These are phyloP conservation scores for Trichoderma asperelloides DNA, from an alignment of 495 filamentous ascomycete genomes.

Conservation along the genomic window DNA sequence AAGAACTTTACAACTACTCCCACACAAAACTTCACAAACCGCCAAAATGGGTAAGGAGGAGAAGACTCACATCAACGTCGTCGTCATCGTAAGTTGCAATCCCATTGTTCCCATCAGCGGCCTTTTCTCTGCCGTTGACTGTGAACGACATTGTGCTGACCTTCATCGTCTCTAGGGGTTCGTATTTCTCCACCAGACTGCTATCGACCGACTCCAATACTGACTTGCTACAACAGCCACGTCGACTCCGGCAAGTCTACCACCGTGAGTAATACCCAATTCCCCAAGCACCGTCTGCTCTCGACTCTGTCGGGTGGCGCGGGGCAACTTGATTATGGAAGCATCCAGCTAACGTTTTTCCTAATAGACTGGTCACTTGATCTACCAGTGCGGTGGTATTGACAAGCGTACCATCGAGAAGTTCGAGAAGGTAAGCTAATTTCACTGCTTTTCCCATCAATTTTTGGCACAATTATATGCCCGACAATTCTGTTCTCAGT, in stretches of 20 bases:
- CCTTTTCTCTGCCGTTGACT: not conserved
- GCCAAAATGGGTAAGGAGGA: slow-evolving; percentile 55
- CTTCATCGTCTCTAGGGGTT: not conserved
- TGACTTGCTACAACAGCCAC: slow-evolving; percentile 48
- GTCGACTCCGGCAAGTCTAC: slow-evolving; percentile 99
- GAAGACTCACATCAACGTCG: slow-evolving; percentile 89
- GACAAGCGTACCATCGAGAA: slow-evolving; percentile 99
- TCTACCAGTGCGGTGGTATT: slow-evolving; percentile 99
- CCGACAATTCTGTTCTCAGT: not conserved
- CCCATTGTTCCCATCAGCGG: not conserved
- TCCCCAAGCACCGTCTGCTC: slow-evolving; percentile 37
- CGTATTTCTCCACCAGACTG: not conserved
- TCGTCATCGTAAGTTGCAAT: slow-evolving; percentile 60
- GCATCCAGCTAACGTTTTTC: slow-evolving; percentile 11
- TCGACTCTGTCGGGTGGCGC: not conserved
- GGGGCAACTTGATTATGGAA: not conserved
- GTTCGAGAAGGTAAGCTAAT: slow-evolving; percentile 82
- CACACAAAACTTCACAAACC: slow-evolving; percentile 26
- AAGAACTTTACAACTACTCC: slow-evolving; percentile 12
- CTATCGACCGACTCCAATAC: slow-evolving; percentile 1
- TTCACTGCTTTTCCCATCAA: not conserved
- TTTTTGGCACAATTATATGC: not conserved
- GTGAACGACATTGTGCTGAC: not conserved
- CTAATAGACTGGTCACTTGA: slow-evolving; percentile 66
- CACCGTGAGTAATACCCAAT: slow-evolving; percentile 45